A percentile compares a stretch with the other conserved stretches of the same genome.
These are phyloP conservation scores for Zygnema cylindricum DNA, from an alignment of 139 green algal species.

Conservation along the genomic window DNA sequence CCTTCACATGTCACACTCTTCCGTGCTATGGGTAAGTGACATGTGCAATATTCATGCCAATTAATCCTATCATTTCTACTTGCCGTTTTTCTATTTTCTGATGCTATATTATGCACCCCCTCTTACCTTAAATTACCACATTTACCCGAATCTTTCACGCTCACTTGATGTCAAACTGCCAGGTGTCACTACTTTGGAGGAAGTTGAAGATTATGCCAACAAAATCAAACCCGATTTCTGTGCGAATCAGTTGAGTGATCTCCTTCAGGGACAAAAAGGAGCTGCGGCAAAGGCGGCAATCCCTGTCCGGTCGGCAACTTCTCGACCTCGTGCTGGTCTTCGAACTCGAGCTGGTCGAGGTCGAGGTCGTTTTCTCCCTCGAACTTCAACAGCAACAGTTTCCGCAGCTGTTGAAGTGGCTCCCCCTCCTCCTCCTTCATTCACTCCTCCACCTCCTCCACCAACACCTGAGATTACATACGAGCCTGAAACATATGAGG, in stretches of 20 bases:
- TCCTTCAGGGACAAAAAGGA: slow-evolving; percentile 9
- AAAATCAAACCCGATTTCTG: slow-evolving; percentile 47
- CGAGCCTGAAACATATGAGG: no score
- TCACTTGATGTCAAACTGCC: no score
- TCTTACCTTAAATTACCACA: no score
- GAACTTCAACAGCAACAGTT: background rate
- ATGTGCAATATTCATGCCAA: no score
- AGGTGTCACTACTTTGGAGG: slow-evolving; percentile 42
- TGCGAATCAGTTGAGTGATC: slow-evolving; percentile 42
- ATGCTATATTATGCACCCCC: no score
- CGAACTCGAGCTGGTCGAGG: background rate
- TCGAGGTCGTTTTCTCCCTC: background rate
- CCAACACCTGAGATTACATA: no score
- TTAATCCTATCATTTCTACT: no score
- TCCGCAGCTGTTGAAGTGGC: background rate
- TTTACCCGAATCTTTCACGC: no score
- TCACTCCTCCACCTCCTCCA: background rate
- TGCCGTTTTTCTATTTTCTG: no score
- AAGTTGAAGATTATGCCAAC: slow-evolving; percentile 32
- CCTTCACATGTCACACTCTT: no score
- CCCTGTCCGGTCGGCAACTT: no score
- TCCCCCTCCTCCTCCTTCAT: background rate
- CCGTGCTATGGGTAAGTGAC: no score
- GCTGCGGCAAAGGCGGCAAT: background rate
- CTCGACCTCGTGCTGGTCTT: background rate